These are phyloP conservation scores for Ascocoryne sarcoides DNA, from an alignment of 2,329 filamentous ascomycete species.

Conservation along the genomic window DNA sequence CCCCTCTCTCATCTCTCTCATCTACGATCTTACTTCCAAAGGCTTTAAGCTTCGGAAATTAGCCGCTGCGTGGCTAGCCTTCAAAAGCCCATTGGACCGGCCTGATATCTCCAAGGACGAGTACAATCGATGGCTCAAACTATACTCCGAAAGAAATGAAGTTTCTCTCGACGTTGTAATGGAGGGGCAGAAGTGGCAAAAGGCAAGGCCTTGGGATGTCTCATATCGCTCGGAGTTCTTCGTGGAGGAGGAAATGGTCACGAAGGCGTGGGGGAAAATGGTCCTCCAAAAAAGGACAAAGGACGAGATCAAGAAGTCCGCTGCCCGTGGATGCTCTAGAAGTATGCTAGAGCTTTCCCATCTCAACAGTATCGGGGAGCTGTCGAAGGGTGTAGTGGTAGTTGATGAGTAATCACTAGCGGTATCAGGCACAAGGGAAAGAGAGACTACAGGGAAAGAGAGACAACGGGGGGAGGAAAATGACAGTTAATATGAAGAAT, in stretches of 20 bases:
- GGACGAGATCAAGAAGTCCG: background rate
- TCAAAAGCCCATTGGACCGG: background rate
- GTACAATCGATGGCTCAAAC: constrained; percentile 1
- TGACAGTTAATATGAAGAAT: no score
- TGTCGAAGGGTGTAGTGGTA: no score
- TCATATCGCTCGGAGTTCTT: constrained; percentile 5
- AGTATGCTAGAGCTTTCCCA: constrained; percentile 1
- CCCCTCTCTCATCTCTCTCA: background rate
- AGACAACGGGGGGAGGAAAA: no score
- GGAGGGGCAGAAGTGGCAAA: background rate
- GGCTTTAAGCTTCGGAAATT: background rate
- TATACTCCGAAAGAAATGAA: background rate
- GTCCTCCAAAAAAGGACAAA: background rate
- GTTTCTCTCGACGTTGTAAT: constrained; percentile 4
- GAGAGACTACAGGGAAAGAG: no score
- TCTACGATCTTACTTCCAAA: background rate
- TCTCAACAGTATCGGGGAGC: background rate
- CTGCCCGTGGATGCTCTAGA: background rate
- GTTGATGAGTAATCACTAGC: no score
- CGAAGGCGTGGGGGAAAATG: constrained; percentile 5
- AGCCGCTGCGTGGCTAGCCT: constrained; percentile 2
- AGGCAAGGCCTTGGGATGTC: constrained; percentile 7
- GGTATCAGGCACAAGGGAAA: no score
- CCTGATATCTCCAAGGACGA: background rate
- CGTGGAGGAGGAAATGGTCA: constrained; percentile 1